Evolutionary conservation across 257 asterid species (phyloP).

Genomic region (Solanum appendiculatum): DNA sequence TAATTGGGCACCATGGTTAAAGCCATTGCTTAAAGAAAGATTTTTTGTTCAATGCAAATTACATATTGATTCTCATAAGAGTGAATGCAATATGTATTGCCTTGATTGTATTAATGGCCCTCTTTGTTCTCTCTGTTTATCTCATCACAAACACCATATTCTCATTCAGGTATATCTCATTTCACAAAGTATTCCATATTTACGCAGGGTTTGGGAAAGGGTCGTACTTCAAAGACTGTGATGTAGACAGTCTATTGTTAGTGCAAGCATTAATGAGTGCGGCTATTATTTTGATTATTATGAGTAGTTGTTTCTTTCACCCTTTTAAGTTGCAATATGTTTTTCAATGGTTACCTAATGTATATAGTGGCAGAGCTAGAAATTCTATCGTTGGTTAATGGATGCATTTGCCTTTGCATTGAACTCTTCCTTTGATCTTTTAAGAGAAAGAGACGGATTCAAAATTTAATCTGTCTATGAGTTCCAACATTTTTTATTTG

Average conservation of each 20-base stretch:
- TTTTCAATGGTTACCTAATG: not conserved
- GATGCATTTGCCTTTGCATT: not conserved
- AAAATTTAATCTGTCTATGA: not conserved
- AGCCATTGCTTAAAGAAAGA: conserved; percentile 53
- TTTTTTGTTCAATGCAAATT: conserved; percentile 72
- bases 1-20: conserved; percentile 78
- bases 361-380: not conserved
- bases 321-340: not conserved
- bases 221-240: not conserved
- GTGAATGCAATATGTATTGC: conserved; percentile 92
- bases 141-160: conserved; percentile 57
- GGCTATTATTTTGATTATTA: not conserved
- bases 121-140: conserved; percentile 71
- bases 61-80: conserved; percentile 79
- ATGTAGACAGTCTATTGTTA: not conserved
- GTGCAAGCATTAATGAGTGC: not conserved
- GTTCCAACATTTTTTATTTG: not conserved
- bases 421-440: not conserved
- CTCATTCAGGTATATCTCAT: conserved; percentile 48
- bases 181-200: not conserved
- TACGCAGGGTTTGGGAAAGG: not conserved
- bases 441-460: not conserved
- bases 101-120: conserved; percentile 70
- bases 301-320: not conserved
- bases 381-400: not conserved